A percentile compares a stretch with the other conserved stretches of the same genome.
phyloP scores from a whole-genome alignment of 2,329 filamentous ascomycete species.

The Monilinia polystroma region DNA sequence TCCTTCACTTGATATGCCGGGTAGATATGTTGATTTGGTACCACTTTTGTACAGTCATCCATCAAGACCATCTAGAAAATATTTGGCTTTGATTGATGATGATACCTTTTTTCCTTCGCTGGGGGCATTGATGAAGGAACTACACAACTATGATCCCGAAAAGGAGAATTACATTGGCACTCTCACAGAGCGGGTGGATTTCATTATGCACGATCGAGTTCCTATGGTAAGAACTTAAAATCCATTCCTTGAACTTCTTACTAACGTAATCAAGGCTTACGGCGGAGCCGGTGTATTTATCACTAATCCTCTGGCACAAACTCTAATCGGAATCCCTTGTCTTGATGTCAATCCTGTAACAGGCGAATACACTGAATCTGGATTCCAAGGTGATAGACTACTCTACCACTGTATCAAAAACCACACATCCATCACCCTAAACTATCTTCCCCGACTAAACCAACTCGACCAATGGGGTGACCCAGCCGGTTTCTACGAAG shows the following conservation, averaged over 20 bases:
- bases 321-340: constrained; percentile 32
- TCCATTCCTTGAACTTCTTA: constrained; percentile 26
- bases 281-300: constrained; percentile 40
- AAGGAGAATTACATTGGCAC: constrained; percentile 39
- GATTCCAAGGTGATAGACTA: constrained; percentile 38
- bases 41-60: constrained; percentile 54
- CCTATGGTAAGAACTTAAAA: constrained; percentile 15
- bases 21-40: constrained; percentile 57
- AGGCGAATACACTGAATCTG: constrained; percentile 29
- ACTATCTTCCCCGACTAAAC: constrained; percentile 34
- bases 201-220: constrained; percentile 30
- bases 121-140: constrained; percentile 35
- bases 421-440: constrained; percentile 35
- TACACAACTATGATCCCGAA: constrained; percentile 38
- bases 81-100: constrained; percentile 39
- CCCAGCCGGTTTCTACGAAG: constrained; percentile 39
- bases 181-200: constrained; percentile 39
- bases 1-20: constrained; percentile 55
- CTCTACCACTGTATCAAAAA: constrained; percentile 39
- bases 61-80: constrained; percentile 32
- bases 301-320: constrained; percentile 32
- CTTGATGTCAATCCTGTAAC: constrained; percentile 32
- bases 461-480: constrained; percentile 40
- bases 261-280: constrained; percentile 34
- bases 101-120: constrained; percentile 41